Percentiles rank a stretch among this genome's conserved stretches.
Conservation (phyloP, 768 basidiomycete genomes). For the Boletus reticulatus region DNA sequence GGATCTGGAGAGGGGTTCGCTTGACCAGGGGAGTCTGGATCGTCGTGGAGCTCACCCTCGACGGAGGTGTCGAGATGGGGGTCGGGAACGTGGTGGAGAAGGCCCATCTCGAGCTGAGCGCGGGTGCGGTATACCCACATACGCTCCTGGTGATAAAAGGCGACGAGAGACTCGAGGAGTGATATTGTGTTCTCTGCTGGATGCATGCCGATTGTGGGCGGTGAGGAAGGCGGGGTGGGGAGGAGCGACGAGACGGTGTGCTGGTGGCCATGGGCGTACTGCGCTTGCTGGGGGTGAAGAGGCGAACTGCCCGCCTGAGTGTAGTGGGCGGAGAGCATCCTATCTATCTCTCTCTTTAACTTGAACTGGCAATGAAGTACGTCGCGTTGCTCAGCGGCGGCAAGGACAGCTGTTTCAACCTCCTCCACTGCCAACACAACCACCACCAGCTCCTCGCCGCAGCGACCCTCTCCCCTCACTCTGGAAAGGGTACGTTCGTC, state of each 20-base stretch:
- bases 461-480: constrained; percentile 81
- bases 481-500: constrained; percentile 69
- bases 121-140: constrained; percentile 71
- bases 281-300: constrained; percentile 18
- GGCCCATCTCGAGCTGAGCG: constrained; percentile 52
- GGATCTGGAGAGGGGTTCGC: constrained; percentile 20
- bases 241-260: constrained; percentile 32
- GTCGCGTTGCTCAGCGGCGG: constrained; percentile 95
- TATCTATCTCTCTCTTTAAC: too few species aligned
- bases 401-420: constrained; percentile 96
- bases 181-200: constrained; percentile 48
- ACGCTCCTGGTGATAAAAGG: constrained; percentile 69
- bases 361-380: constrained; percentile 66
- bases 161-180: constrained; percentile 61
- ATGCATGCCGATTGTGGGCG: constrained; percentile 29
- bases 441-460: constrained; percentile 87
- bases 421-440: constrained; percentile 82
- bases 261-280: constrained; percentile 20
- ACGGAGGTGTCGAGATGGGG: constrained; percentile 4
- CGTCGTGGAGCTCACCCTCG: constrained; percentile 20
- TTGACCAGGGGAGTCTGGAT: constrained; percentile 16
- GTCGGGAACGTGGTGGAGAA: constrained; percentile 21
- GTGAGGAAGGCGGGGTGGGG: constrained; percentile 34
- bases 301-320: constrained; percentile 10
- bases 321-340: constrained; percentile 71